A percentile compares a stretch with the other conserved stretches of the same genome.
phyloP scores from a whole-genome alignment of 192 early-diverging fungal genomes.

The Coemansia sp. region DNA sequence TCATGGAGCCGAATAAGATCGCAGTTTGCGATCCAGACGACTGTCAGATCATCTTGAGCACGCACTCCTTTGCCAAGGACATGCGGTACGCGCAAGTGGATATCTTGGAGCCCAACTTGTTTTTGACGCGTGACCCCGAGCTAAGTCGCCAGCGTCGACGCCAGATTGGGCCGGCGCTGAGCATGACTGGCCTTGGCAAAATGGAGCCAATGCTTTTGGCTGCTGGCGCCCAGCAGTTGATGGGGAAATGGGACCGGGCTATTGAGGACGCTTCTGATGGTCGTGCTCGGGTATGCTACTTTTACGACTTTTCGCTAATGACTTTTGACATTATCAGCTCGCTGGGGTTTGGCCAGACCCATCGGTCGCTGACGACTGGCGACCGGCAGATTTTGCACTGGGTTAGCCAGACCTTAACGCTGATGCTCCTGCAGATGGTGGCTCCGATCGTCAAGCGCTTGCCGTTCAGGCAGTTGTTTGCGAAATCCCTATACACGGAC shows the following conservation, averaged over 20 bases:
- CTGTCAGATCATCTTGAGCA: conserved; percentile 26
- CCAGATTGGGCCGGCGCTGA: conserved; percentile 40
- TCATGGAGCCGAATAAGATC: conserved; percentile 37
- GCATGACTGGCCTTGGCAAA: conserved; percentile 14
- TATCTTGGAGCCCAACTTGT: conserved; percentile 39
- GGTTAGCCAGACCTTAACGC: conserved; percentile 34
- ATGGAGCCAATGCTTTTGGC: conserved; percentile 46
- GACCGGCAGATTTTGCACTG: conserved; percentile 31
- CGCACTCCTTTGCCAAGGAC: conserved; percentile 49
- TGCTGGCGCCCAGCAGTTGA: conserved; percentile 31
- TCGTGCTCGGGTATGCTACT: conserved; percentile 22
- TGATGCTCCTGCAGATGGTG: conserved; percentile 32
- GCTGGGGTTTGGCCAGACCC: conserved; percentile 40
- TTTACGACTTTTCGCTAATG: conserved; percentile 39
- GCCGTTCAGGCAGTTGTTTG: conserved; percentile 19
- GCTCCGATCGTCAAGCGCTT: conserved; percentile 23
- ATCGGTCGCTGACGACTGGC: conserved; percentile 38
- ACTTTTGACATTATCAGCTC: conserved; percentile 47
- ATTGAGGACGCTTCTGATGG: conserved; percentile 9
- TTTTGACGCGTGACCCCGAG: conserved; percentile 46
- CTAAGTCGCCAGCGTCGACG: conserved; percentile 32
- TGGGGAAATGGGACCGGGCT: conserved; percentile 33
- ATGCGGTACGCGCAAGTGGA: conserved; percentile 30
- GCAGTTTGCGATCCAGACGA: conserved; percentile 36
- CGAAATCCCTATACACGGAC: conserved; percentile 16